A percentile compares a stretch with the other conserved stretches of the same genome.
Evolutionary conservation across 1,284 basidiomycete genomes (phyloP).

Genomic region (Rhodotorula glutinis): DNA sequence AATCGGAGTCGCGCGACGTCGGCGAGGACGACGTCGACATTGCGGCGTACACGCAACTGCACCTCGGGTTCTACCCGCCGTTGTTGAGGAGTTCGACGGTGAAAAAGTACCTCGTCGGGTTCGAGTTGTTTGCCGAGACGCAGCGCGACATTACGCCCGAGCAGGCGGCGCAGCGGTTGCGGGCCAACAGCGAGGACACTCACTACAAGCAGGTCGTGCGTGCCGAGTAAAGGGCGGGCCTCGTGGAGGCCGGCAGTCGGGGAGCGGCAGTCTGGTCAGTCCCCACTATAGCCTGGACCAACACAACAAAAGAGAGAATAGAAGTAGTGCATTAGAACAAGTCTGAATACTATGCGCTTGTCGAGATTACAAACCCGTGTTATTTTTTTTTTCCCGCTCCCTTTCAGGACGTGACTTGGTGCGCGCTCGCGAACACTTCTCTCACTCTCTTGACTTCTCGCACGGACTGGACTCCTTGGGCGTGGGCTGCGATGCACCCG

Average conservation of each 20-base stretch:
- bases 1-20: constrained; percentile 36
- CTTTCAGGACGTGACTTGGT: not conserved
- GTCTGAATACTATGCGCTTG: too few relatives aligned
- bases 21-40: constrained; percentile 45
- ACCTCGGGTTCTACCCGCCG: constrained; percentile 86
- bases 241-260: too few relatives aligned
- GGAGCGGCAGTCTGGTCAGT: too few relatives aligned
- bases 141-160: constrained; percentile 90
- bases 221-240: not conserved
- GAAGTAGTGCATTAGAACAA: too few relatives aligned
- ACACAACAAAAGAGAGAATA: too few relatives aligned
- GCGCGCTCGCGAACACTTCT: too few relatives aligned
- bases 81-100: constrained; percentile 76
- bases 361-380: too few relatives aligned
- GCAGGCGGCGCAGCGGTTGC: constrained; percentile 70
- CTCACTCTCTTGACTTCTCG: too few relatives aligned
- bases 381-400: not conserved
- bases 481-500: too few relatives aligned
- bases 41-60: constrained; percentile 63
- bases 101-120: constrained; percentile 87
- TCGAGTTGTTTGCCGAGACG: constrained; percentile 86
- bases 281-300: too few relatives aligned
- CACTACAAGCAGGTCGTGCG: constrained; percentile 52
- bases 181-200: constrained; percentile 54
- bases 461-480: too few relatives aligned